Conservation (phyloP, 2,329 filamentous ascomycete species). For the Orbilia blumenaviensis region DNA sequence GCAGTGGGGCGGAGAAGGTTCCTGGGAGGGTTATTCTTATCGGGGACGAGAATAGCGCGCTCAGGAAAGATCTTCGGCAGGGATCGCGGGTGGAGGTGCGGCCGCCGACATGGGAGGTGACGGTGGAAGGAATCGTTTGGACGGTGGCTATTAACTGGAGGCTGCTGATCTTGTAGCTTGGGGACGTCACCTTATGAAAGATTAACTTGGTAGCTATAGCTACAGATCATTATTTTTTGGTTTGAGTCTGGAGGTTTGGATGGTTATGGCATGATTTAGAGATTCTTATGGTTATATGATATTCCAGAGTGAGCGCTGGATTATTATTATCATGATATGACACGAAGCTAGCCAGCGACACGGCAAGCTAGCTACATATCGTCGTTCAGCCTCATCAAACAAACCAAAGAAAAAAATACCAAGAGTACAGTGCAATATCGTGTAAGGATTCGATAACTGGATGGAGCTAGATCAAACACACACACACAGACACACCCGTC, state of each 20-base stretch:
- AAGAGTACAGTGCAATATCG: background rate
- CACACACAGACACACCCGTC: too few relatives aligned
- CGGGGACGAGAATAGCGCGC: slow-evolving; percentile 42
- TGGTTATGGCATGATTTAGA: too few relatives aligned
- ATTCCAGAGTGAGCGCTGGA: too few relatives aligned
- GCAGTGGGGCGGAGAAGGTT: background rate
- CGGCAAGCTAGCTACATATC: too few relatives aligned
- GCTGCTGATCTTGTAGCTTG: background rate
- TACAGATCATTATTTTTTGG: too few relatives aligned
- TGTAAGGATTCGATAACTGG: background rate
- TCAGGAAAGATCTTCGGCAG: slow-evolving; percentile 24
- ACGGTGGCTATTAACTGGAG: slow-evolving; percentile 48
- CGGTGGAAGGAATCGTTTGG: slow-evolving; percentile 16
- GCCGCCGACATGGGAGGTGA: slow-evolving; percentile 41
- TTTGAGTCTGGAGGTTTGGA: too few relatives aligned
- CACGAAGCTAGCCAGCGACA: too few relatives aligned
- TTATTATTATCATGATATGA: too few relatives aligned
- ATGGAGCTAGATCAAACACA: background rate
- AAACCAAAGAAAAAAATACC: too few relatives aligned
- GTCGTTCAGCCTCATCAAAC: background rate
- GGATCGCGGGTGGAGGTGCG: slow-evolving; percentile 45
- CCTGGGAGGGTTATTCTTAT: slow-evolving; percentile 38
- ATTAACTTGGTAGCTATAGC: too few relatives aligned
- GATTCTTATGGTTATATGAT: too few relatives aligned
- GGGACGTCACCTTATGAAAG: too few relatives aligned